Conservation (phyloP, 2,329 filamentous ascomycete genomes). For the Thelonectria rubi region DNA sequence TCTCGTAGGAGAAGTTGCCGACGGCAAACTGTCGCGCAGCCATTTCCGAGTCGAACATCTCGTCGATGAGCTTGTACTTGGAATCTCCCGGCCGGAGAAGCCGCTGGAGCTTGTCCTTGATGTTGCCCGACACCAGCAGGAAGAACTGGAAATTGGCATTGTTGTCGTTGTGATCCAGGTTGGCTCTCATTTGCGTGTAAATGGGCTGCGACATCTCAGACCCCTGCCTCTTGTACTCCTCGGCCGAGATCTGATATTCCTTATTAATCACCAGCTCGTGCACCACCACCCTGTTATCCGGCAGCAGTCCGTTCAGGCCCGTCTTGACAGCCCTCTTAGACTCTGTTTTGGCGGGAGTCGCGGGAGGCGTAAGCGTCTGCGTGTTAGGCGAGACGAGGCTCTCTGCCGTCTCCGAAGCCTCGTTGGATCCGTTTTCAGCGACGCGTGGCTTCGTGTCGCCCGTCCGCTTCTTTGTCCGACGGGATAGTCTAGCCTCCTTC, state of each 20-base stretch:
- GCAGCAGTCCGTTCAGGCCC: constrained; percentile 65
- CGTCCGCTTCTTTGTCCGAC: constrained; percentile 70
- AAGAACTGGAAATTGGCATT: constrained; percentile 75
- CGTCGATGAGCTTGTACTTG: constrained; percentile 78
- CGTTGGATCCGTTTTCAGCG: constrained; percentile 57
- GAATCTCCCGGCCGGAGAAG: constrained; percentile 75
- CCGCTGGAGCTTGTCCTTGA: constrained; percentile 76
- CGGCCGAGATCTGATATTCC: constrained; percentile 75
- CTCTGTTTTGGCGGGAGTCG: constrained; percentile 57
- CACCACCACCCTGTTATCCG: constrained; percentile 77
- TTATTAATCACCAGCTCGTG: constrained; percentile 84
- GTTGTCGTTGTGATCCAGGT: constrained; percentile 71
- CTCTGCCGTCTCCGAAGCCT: constrained; percentile 50
- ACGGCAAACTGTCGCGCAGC: constrained; percentile 74
- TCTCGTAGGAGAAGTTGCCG: constrained; percentile 82
- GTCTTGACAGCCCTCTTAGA: constrained; percentile 50
- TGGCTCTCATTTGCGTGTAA: constrained; percentile 68
- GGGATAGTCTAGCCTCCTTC: constrained; percentile 72
- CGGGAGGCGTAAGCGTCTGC: constrained; percentile 63
- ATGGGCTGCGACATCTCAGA: constrained; percentile 58
- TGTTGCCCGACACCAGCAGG: constrained; percentile 74
- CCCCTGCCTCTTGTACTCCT: constrained; percentile 67
- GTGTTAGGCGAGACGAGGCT: constrained; percentile 53
- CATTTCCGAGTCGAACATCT: constrained; percentile 77
- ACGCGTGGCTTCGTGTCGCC: constrained; percentile 77